Evolutionary conservation across 2,329 filamentous ascomycete species (phyloP).

Genomic region (Calonectria pauciramosa): DNA sequence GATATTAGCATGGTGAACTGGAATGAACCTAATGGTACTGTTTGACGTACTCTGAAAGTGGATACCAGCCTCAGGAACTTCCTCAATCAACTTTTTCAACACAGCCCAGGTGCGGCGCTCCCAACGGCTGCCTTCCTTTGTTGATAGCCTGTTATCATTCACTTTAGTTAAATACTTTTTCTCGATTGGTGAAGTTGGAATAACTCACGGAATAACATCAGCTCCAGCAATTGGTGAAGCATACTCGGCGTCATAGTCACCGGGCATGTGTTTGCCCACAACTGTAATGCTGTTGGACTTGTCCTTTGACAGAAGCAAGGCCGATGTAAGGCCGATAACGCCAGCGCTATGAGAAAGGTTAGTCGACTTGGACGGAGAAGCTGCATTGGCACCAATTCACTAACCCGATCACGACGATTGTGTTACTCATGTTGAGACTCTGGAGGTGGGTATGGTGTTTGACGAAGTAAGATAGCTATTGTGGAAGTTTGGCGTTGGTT

Average conservation of each 20-base stretch:
- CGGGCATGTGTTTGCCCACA: conserved; percentile 90
- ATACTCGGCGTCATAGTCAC: conserved; percentile 93
- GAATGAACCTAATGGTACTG: neutral
- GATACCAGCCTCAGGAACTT: conserved; percentile 82
- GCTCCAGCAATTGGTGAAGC: conserved; percentile 91
- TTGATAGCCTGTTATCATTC: conserved; percentile 57
- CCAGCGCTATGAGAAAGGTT: conserved; percentile 54
- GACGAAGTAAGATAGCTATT: neutral
- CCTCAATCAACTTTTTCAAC: conserved; percentile 69
- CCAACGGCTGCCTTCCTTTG: conserved; percentile 62
- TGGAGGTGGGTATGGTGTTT: too few relatives aligned
- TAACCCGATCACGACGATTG: conserved; percentile 52
- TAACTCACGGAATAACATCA: conserved; percentile 78
- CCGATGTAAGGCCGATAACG: conserved; percentile 66
- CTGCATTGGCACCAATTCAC: neutral
- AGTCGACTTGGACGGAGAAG: neutral
- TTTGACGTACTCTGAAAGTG: conserved; percentile 77
- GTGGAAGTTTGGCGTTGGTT: too few relatives aligned
- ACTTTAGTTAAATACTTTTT: neutral
- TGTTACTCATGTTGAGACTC: conserved; percentile 45
- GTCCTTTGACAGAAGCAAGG: conserved; percentile 61
- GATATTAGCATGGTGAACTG: neutral
- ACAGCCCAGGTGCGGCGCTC: conserved; percentile 76
- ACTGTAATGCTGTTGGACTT: conserved; percentile 71
- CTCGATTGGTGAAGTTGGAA: neutral